Conservation (phyloP, 108 stramenopile genomes). For the Parietichytrium sp. region DNA sequence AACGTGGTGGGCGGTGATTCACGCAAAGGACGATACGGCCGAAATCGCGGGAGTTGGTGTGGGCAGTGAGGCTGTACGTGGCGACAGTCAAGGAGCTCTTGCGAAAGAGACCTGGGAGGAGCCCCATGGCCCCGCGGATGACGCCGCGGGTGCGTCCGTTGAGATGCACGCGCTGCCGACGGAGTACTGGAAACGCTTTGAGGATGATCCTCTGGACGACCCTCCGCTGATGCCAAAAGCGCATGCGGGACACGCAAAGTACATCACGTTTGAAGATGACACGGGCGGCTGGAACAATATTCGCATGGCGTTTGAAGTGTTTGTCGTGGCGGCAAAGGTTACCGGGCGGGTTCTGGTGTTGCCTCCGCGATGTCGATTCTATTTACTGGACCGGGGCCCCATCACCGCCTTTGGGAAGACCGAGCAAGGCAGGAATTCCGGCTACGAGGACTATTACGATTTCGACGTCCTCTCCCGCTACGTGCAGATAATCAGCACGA, state of each 20-base stretch:
- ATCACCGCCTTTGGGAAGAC: not conserved
- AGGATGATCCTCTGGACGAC: not conserved
- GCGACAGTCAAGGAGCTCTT: no score
- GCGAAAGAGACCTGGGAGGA: no score
- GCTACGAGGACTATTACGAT: slow-evolving; percentile 76
- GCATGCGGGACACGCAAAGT: not conserved
- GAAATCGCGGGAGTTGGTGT: no score
- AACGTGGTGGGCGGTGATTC: no score
- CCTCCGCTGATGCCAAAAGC: not conserved
- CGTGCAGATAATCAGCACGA: slow-evolving; percentile 75
- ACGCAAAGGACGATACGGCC: no score
- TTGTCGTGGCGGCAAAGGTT: slow-evolving; percentile 72
- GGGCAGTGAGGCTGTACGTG: no score
- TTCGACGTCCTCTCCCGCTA: slow-evolving; percentile 56
- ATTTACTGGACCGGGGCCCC: slow-evolving; percentile 67
- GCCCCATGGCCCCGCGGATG: no score
- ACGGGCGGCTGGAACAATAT: slow-evolving; percentile 62
- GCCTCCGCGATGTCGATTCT: slow-evolving; percentile 76
- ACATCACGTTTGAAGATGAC: slow-evolving; percentile 56
- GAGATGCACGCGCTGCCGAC: no score
- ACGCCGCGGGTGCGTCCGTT: no score
- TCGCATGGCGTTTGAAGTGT: slow-evolving; percentile 66
- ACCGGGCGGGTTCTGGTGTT: slow-evolving; percentile 79
- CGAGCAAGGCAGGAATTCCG: slow-evolving; percentile 52
- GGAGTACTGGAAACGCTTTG: no score